A percentile compares a stretch with the other conserved stretches of the same genome.
These are phyloP conservation scores for Rhododendron ferrugineum DNA, from an alignment of 148 eudicot species.

Conservation along the genomic window DNA sequence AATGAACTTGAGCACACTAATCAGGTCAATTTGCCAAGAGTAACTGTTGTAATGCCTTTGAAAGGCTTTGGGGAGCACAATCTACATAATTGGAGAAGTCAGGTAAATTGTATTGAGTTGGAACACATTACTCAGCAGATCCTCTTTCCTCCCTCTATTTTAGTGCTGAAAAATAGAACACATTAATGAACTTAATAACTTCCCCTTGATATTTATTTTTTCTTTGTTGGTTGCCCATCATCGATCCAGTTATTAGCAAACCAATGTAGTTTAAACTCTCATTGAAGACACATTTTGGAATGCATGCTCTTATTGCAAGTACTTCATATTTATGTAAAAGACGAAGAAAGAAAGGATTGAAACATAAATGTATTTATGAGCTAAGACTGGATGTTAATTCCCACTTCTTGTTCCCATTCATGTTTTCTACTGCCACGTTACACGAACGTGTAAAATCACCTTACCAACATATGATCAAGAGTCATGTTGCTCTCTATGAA, in stretches of 20 bases:
- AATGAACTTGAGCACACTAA: slow-evolving; percentile 80
- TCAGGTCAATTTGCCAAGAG: slow-evolving; percentile 74
- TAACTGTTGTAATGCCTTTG: slow-evolving; percentile 87
- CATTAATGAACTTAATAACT: not conserved
- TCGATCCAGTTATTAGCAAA: not conserved
- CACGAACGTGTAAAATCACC: not conserved
- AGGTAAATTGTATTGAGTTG: slow-evolving; percentile 42
- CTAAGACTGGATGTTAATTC: not conserved
- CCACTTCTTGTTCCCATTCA: not conserved
- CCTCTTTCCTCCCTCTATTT: not conserved
- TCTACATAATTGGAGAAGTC: slow-evolving; percentile 91
- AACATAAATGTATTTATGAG: not conserved
- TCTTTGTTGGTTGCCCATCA: not conserved
- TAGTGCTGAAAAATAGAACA: not conserved
- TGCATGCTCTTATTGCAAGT: not conserved
- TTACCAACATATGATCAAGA: not conserved
- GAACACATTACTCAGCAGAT: not conserved
- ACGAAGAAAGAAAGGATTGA: not conserved
- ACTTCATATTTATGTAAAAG: not conserved
- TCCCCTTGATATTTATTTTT: slow-evolving; percentile 1
- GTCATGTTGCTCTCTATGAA: not conserved
- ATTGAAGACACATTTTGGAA: not conserved
- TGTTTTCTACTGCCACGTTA: not conserved
- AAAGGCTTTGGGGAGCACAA: slow-evolving; percentile 99
- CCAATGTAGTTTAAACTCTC: not conserved